phyloP scores from a whole-genome alignment of 768 basidiomycete genomes.

The Podaxis mareebaensis region DNA sequence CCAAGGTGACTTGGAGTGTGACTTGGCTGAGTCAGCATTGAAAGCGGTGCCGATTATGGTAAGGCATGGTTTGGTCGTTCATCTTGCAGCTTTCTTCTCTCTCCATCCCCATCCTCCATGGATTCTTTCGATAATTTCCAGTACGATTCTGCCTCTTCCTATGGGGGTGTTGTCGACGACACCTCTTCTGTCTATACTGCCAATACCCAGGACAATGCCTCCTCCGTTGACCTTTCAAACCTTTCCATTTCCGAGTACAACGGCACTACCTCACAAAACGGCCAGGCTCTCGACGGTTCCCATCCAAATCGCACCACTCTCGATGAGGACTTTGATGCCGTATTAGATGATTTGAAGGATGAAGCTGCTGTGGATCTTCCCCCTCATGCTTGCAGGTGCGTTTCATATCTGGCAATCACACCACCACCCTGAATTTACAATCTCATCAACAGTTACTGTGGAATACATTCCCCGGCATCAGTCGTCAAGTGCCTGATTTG shows the following conservation, averaged over 20 bases:
- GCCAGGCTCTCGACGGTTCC: slow-evolving; percentile 18
- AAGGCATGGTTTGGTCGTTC: slow-evolving; percentile 5
- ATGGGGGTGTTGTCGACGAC: slow-evolving; percentile 79
- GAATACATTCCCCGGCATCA: slow-evolving; percentile 95
- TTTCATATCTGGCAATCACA: slow-evolving; percentile 20
- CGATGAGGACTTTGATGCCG: slow-evolving; percentile 89
- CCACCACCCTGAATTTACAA: slow-evolving; percentile 16
- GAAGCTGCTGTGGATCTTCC: slow-evolving; percentile 78
- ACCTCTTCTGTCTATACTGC: slow-evolving; percentile 80
- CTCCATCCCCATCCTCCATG: slow-evolving; percentile 42
- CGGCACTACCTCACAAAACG: slow-evolving; percentile 30
- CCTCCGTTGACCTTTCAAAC: slow-evolving; percentile 62
- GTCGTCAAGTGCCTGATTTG: slow-evolving; percentile 95
- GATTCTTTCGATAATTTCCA: slow-evolving; percentile 86
- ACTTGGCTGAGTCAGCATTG: slow-evolving; percentile 20
- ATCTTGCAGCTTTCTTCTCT: background rate
- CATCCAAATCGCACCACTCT: slow-evolving; percentile 30
- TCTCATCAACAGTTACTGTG: slow-evolving; percentile 75
- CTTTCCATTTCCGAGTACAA: slow-evolving; percentile 72
- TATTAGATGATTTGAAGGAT: slow-evolving; percentile 87
- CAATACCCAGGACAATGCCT: slow-evolving; percentile 60
- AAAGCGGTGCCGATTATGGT: slow-evolving; percentile 21
- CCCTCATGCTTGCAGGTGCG: slow-evolving; percentile 93
- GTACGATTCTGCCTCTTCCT: slow-evolving; percentile 81
- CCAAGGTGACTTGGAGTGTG: slow-evolving; percentile 1